Conservation (phyloP, 495 filamentous ascomycete species). For the Clavariopsis aquatica region DNA sequence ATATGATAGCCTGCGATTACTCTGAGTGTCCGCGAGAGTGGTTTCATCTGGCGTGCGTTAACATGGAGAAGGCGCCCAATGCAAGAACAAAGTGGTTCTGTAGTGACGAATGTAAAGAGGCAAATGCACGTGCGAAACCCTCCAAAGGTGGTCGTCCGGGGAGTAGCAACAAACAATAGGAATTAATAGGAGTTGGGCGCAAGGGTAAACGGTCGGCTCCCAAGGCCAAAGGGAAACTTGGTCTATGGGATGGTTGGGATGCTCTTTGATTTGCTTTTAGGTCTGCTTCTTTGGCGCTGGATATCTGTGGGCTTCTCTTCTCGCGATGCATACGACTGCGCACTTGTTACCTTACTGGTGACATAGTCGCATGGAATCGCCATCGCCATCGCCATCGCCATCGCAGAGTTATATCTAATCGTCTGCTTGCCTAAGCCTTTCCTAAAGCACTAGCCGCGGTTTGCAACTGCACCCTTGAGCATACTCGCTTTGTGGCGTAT, state of each 20-base stretch:
- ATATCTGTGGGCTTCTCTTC: constrained; percentile 1
- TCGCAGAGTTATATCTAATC: background rate
- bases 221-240: constrained; percentile 8
- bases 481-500: background rate
- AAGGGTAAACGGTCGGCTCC: constrained; percentile 1
- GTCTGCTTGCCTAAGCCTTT: no score
- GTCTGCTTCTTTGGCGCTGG: constrained; percentile 4
- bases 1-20: constrained; percentile 98
- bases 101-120: constrained; percentile 35
- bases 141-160: constrained; percentile 31
- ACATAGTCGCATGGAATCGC: background rate
- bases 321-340: background rate
- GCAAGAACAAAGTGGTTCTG: constrained; percentile 45
- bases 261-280: constrained; percentile 23
- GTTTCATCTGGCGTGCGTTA: constrained; percentile 95
- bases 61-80: constrained; percentile 79
- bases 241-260: constrained; percentile 38
- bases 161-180: constrained; percentile 37
- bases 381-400: background rate
- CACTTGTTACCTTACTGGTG: background rate
- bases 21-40: constrained; percentile 85
- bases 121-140: constrained; percentile 2
- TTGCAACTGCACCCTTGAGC: no score
- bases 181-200: constrained; percentile 27
- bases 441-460: no score